Conservation (phyloP, 495 filamentous ascomycete genomes). For the Penicillium goetzii region DNA sequence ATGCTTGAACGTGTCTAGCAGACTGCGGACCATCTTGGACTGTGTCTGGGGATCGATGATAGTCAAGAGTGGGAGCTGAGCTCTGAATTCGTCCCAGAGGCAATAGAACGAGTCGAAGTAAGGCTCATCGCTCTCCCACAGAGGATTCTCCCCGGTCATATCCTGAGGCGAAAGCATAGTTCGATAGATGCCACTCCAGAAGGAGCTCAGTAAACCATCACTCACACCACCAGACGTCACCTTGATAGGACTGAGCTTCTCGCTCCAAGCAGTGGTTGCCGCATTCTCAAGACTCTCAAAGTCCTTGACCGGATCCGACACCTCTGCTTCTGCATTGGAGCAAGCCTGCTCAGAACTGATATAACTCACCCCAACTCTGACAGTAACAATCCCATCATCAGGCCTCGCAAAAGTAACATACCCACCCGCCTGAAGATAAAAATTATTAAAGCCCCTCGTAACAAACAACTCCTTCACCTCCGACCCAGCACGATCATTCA, state of each 20-base stretch:
- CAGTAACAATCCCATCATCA: slow-evolving; percentile 53
- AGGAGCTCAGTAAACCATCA: slow-evolving; percentile 57
- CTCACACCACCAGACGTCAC: slow-evolving; percentile 58
- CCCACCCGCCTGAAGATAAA: slow-evolving; percentile 63
- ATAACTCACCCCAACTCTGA: slow-evolving; percentile 71
- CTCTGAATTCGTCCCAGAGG: slow-evolving; percentile 75
- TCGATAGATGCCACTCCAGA: slow-evolving; percentile 73
- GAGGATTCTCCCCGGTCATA: slow-evolving; percentile 76
- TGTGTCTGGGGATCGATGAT: slow-evolving; percentile 67
- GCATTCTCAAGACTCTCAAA: slow-evolving; percentile 54
- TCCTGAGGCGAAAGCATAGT: slow-evolving; percentile 77
- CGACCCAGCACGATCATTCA: slow-evolving; percentile 61
- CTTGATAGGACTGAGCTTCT: slow-evolving; percentile 63
- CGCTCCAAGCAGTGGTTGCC: slow-evolving; percentile 61
- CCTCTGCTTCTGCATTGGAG: slow-evolving; percentile 66
- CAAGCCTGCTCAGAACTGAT: slow-evolving; percentile 70
- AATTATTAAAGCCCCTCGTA: slow-evolving; percentile 59
- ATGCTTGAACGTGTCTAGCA: slow-evolving; percentile 74
- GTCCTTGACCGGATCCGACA: slow-evolving; percentile 59
- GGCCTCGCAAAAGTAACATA: slow-evolving; percentile 60
- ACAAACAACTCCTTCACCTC: slow-evolving; percentile 62
- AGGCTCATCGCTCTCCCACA: slow-evolving; percentile 71
- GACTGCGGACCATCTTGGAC: slow-evolving; percentile 65
- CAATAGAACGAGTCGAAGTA: slow-evolving; percentile 82
- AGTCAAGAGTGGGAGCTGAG: slow-evolving; percentile 70